Base-by-base conservation (phyloP, 164 flowering plant species). In the Stephania cephalantha region DNA sequence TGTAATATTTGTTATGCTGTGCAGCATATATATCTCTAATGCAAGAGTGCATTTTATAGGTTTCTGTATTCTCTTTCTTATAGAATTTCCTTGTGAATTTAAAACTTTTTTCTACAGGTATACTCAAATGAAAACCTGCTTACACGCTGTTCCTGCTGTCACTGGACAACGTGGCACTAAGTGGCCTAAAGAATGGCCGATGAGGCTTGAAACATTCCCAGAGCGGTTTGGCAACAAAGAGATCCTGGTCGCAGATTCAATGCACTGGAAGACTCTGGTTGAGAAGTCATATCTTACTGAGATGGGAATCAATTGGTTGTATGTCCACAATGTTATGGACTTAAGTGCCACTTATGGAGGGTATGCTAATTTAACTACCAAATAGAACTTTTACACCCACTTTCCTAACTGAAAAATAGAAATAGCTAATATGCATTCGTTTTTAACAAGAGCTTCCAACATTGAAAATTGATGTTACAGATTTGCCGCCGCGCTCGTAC, bases 181-280 rank as follows among this genome's bases (percentile, higher is more conserved):
- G 76, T 95, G 99, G 99, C 99, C 98, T 35, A 94, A 87, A 72
- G 97, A 92, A 81, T 95, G 99, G 99, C 99, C 99, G n/a, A 85
- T 87, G 80, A 87, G 99, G 82, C 97, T 95, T 75, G 85, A 90
- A 74, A 85, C 83, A 15, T 89, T 81, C 77, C 97, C 97, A 11
- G 98, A 95, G 7, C 93, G 99, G 99, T 71, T 91, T 77, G 81
- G 69, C 45, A 77, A 89, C 73, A 88, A 82, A 83, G 97, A 88
- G 58, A 90, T 83, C 53, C 44, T 89, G 80, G 76, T 77, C 74
- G 86, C 91, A 18, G 97, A 95, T 71, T 80, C 88, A 46, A 85
- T 78, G 48, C 97, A 86, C 87, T 93, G 99, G 99, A 89, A 85
- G 81, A 85, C 87, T 74, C 77, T 91, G 77, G 88, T 92, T 69